phyloP scores from a whole-genome alignment of 2,329 filamentous ascomycete genomes.

The Fusarium denticulatum region DNA sequence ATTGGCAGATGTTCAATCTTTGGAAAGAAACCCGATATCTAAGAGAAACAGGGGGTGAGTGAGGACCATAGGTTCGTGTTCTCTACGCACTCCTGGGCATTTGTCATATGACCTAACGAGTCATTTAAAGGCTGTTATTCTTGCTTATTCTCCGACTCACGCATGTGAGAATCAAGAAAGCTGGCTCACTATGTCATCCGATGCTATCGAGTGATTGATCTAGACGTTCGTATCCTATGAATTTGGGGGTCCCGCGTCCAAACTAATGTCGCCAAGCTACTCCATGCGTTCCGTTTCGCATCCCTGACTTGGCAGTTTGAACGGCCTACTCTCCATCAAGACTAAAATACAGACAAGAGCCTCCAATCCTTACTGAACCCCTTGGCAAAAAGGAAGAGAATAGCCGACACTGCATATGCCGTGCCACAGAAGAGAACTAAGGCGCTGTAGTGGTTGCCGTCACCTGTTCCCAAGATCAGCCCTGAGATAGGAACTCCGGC shows the following conservation, averaged over 20 bases:
- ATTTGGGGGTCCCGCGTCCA: rapidly evolving
- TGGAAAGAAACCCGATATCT: neutral
- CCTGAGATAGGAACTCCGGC: neutral
- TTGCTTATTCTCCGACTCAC: too few relatives aligned
- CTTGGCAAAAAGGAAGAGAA: neutral
- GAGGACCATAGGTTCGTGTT: too few relatives aligned
- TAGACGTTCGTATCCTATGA: rapidly evolving
- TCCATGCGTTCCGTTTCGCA: too few relatives aligned
- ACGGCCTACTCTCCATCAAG: rapidly evolving
- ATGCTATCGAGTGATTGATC: rapidly evolving
- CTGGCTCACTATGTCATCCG: rapidly evolving
- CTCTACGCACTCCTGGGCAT: too few relatives aligned
- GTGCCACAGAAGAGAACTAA: neutral
- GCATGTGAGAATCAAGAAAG: neutral
- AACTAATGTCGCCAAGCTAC: rapidly evolving
- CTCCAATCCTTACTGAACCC: rapidly evolving
- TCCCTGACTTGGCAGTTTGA: rapidly evolving
- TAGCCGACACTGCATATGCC: neutral
- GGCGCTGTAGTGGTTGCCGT: neutral
- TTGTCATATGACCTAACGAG: too few relatives aligned
- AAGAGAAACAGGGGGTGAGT: neutral
- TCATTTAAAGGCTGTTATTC: too few relatives aligned
- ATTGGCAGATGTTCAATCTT: neutral
- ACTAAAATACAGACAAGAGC: neutral
- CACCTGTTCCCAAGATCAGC: rapidly evolving